Conservation (phyloP, 2,329 filamentous ascomycete species). For the Macrophomina tecta region DNA sequence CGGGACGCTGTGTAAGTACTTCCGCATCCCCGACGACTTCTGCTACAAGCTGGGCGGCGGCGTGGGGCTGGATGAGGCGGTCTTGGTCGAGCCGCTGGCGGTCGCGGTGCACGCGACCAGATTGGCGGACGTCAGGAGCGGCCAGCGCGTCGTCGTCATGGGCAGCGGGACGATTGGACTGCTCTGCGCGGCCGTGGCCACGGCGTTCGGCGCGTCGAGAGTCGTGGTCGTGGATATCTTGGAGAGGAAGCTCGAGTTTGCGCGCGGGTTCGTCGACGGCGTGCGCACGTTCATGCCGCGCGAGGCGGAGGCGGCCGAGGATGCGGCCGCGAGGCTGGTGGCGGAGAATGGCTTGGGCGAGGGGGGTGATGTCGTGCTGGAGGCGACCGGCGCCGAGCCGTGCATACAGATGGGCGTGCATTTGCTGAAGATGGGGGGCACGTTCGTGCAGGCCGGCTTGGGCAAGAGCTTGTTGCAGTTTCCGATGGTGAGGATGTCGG, state of each 20-base stretch:
- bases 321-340: slow-evolving; percentile 25
- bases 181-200: slow-evolving; percentile 80
- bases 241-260: slow-evolving; percentile 75
- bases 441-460: slow-evolving; percentile 36
- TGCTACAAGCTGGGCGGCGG: slow-evolving; percentile 26
- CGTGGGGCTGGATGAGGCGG: slow-evolving; percentile 28
- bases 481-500: slow-evolving; percentile 22
- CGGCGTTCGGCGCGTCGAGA: slow-evolving; percentile 76
- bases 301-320: not conserved
- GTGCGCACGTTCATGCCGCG: slow-evolving; percentile 30
- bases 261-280: slow-evolving; percentile 65
- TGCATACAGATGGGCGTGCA: slow-evolving; percentile 34
- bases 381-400: slow-evolving; percentile 36
- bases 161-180: slow-evolving; percentile 68
- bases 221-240: slow-evolving; percentile 83
- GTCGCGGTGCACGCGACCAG: slow-evolving; percentile 17
- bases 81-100: slow-evolving; percentile 29
- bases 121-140: slow-evolving; percentile 31
- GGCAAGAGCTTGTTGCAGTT: slow-evolving; percentile 24
- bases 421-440: slow-evolving; percentile 32
- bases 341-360: slow-evolving; percentile 27
- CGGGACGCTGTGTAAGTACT: slow-evolving; percentile 29
- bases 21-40: slow-evolving; percentile 29
- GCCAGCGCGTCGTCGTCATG: slow-evolving; percentile 46
- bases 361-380: slow-evolving; percentile 35